phyloP scores from a whole-genome alignment of 768 basidiomycete genomes.

The Cytidiella melzeri region DNA sequence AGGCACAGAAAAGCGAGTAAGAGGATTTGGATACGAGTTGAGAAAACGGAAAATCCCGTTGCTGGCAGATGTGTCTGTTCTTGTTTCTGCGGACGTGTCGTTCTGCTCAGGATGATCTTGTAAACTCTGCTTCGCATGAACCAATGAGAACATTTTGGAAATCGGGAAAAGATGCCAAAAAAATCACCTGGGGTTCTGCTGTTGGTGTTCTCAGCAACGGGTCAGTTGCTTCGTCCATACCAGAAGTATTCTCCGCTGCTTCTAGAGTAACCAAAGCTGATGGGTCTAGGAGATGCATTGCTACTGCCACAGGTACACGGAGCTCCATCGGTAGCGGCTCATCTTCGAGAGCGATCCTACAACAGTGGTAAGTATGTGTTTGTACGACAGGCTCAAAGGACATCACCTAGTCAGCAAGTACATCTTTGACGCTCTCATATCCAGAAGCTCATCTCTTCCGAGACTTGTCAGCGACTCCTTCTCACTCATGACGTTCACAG shows the following conservation, averaged over 20 bases:
- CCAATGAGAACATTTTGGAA: too few relatives aligned
- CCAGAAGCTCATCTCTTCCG: constrained; percentile 72
- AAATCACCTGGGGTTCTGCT: constrained; percentile 9
- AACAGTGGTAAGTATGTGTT: constrained; percentile 12
- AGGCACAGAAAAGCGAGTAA: constrained; percentile 43
- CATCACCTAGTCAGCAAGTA: constrained; percentile 61
- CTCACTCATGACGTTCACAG: constrained; percentile 52
- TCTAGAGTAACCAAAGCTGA: constrained; percentile 19
- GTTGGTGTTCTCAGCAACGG: constrained; percentile 1
- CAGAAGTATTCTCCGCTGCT: constrained; percentile 10
- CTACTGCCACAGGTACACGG: constrained; percentile 51
- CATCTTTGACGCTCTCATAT: constrained; percentile 63
- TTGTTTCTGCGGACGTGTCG: neutral
- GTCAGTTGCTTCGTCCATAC: constrained; percentile 10
- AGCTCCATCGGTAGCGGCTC: constrained; percentile 58
- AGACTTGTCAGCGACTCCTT: constrained; percentile 69
- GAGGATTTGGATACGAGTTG: constrained; percentile 52
- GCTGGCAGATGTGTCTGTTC: constrained; percentile 8
- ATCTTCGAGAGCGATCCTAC: constrained; percentile 48
- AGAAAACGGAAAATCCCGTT: constrained; percentile 54
- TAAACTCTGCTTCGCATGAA: neutral
- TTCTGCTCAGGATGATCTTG: neutral
- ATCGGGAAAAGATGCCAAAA: too few relatives aligned
- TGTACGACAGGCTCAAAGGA: constrained; percentile 11
- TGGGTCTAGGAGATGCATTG: constrained; percentile 50